Conservation (phyloP, 2,329 filamentous ascomycete genomes). For the Cytospora mali region DNA sequence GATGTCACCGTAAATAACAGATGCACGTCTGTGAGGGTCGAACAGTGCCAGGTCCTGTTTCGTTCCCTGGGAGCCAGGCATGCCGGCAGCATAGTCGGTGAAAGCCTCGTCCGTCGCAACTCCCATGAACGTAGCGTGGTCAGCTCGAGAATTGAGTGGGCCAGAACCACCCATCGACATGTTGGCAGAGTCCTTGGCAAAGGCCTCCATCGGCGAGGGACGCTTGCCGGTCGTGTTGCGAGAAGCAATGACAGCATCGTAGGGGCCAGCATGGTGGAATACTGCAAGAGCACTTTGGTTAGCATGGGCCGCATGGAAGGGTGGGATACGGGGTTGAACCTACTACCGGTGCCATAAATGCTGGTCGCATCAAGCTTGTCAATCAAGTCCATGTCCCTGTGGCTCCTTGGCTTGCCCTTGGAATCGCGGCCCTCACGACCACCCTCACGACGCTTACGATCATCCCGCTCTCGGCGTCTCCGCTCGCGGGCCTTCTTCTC, state of each 20-base stretch:
- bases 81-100: constrained; percentile 66
- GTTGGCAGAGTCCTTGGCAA: constrained; percentile 89
- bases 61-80: constrained; percentile 33
- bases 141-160: constrained; percentile 77
- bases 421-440: constrained; percentile 29
- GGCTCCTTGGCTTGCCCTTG: constrained; percentile 48
- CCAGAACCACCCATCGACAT: constrained; percentile 88
- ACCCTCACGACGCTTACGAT: constrained; percentile 55
- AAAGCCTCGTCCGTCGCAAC: constrained; percentile 80
- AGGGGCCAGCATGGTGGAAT: constrained; percentile 96
- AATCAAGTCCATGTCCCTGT: constrained; percentile 77
- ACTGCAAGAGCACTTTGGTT: constrained; percentile 53
- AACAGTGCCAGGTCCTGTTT: constrained; percentile 58
- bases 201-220: constrained; percentile 93
- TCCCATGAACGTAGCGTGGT: constrained; percentile 88
- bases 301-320: constrained; percentile 3
- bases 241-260: constrained; percentile 93
- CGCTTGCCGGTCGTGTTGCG: constrained; percentile 83
- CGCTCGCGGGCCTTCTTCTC: constrained; percentile 54
- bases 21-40: constrained; percentile 67
- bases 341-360: constrained; percentile 90
- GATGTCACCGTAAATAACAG: constrained; percentile 82
- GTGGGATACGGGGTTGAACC: constrained; percentile 42
- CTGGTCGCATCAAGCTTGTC: constrained; percentile 96
- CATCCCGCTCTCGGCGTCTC: constrained; percentile 53